Conservation (phyloP, 371 early-diverging fungal species). For the Aphelidium insulamus region DNA sequence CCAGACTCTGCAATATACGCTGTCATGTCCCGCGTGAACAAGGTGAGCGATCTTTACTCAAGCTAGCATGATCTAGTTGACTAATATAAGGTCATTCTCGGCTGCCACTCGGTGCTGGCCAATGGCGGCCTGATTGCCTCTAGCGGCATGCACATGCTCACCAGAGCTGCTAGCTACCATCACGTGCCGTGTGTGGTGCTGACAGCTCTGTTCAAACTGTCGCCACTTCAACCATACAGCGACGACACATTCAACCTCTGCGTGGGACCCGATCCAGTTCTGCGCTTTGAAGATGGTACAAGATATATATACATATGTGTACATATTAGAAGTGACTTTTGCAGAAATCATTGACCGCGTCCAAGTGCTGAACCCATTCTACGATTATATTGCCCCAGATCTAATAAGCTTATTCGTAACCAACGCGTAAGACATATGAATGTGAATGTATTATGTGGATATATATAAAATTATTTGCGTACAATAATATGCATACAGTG, state of each 20-base stretch:
- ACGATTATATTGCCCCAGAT: constrained; percentile 75
- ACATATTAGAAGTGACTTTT: background rate
- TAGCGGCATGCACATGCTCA: constrained; percentile 56
- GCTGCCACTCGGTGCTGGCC: constrained; percentile 79
- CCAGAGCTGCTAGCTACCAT: constrained; percentile 77
- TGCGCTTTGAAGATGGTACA: constrained; percentile 44
- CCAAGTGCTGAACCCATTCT: constrained; percentile 57
- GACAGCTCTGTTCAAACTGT: constrained; percentile 60
- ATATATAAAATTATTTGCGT: background rate
- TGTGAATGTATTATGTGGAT: constrained; percentile 1
- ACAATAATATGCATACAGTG: constrained; percentile 10
- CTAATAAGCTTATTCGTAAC: constrained; percentile 73
- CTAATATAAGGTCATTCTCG: constrained; percentile 83
- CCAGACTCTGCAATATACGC: constrained; percentile 86
- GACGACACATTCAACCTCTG: constrained; percentile 52
- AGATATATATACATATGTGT: background rate
- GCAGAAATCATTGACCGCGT: constrained; percentile 47
- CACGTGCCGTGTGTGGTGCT: constrained; percentile 69
- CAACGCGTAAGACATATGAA: constrained; percentile 36
- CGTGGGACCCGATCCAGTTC: constrained; percentile 54
- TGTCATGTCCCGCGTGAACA: constrained; percentile 90
- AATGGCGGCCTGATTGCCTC: constrained; percentile 78
- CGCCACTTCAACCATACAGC: constrained; percentile 72
- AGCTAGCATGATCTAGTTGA: too few species aligned
- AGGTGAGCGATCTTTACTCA: too few species aligned